phyloP scores from a whole-genome alignment of 163 green algal species.

The Scenedesmus sp. region DNA sequence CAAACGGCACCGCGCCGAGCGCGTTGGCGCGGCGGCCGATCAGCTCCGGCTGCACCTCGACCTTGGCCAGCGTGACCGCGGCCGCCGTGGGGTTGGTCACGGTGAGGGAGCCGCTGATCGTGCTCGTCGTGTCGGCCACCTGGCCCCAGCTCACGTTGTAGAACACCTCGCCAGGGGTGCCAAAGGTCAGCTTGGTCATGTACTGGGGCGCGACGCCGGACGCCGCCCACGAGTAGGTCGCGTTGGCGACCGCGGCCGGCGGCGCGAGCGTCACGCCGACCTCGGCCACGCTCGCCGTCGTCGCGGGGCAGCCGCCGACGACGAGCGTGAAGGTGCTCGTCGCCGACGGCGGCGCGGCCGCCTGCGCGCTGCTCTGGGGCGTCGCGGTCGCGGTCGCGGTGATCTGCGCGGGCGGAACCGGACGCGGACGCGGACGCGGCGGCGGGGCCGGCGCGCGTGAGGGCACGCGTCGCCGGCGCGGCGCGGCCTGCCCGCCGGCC shows the following conservation, averaged over 20 bases:
- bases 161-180: neutral
- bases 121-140: neutral
- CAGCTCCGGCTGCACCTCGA: neutral
- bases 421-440: no score
- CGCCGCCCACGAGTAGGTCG: neutral
- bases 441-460: no score
- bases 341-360: neutral
- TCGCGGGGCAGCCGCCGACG: neutral
- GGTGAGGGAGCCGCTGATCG: neutral
- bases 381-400: constrained; percentile 1
- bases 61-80: neutral
- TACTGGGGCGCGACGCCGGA: neutral
- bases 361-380: neutral
- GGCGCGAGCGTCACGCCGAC: neutral
- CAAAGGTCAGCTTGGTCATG: neutral
- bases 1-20: constrained; percentile 5
- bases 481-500: no score
- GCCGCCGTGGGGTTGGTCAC: constrained; percentile 23
- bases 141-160: constrained; percentile 33
- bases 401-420: no score
- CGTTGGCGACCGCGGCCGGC: neutral
- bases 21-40: neutral
- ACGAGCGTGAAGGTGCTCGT: neutral
- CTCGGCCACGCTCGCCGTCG: neutral
- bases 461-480: no score